Evolutionary conservation across 2,329 filamentous ascomycete species (phyloP), one percentile per base, ranked within the genome.

Genomic region (Sporothrix protearum): DNA sequence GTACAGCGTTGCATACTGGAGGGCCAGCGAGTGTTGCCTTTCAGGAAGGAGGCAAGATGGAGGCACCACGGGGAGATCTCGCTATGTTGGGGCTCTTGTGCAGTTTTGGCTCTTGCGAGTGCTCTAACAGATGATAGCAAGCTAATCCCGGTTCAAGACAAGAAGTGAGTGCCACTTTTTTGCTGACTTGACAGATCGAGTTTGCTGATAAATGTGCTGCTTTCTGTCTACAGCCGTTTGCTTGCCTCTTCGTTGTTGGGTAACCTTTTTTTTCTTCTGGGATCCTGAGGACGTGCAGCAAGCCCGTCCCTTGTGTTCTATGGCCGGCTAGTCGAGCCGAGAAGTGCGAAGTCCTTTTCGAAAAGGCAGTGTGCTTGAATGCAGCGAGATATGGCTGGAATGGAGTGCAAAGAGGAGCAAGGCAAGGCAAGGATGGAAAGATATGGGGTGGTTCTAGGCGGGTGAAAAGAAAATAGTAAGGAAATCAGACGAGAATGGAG

Each of bases 11-110:
- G 76, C 76, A 78, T 76, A 75, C 76, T 78, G 77, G 76, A 77
- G 78, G 77, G 79, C 79, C 64, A 81, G 80, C 80, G 80, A 79
- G 82, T 80, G 81, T 80, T 80, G 80, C 83, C 82, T 78, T 80
- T 82, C 81, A 83, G 80, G 83, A 84, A 85, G 83, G 82, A 84
- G 83, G 82, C 7, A 42, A 84, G 83, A 81, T 79, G 77, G 77
- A 78, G 77, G 76, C 74, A 47, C 33, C 75, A 78, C 77, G 78
- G 76, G 77, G 76, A 77, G 79, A 80, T 81, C 79, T 80, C 77
- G 78, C 77, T 39, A 33, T 63, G 71, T 42, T 68, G 73, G 74
- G 76, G 75, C 45, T 51, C 45, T 47, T 19, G 22, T 30, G 61
- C 61, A 47, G 22, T 30, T 59, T 47, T 66, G 39, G 74, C 73